Evolutionary conservation across 1,284 basidiomycete species (phyloP).

Genomic region (Acaromyces ingoldii): DNA sequence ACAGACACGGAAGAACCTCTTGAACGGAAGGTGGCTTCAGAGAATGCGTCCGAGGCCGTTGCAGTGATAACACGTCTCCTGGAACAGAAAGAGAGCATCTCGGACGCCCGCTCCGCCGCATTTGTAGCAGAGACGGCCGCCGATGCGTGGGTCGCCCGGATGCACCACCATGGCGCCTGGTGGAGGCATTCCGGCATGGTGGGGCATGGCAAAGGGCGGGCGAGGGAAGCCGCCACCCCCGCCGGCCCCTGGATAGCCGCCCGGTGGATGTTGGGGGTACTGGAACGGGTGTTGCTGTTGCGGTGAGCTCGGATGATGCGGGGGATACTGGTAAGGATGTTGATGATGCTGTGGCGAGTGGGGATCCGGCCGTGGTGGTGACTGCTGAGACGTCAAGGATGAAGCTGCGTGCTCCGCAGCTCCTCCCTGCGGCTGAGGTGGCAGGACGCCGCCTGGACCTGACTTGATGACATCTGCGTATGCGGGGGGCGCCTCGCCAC

Average conservation of each 20-base stretch:
- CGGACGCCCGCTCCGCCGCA: conserved; percentile 19
- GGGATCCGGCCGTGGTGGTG: too few relatives aligned
- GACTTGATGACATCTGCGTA: conserved; percentile 7
- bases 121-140: conserved; percentile 19
- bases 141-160: conserved; percentile 28
- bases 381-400: too few relatives aligned
- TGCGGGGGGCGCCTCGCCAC: conserved; percentile 11
- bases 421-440: too few relatives aligned
- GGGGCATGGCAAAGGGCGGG: not conserved
- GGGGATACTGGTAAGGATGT: not conserved
- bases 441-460: not conserved
- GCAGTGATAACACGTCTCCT: conserved; percentile 11
- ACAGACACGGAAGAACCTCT: too few relatives aligned
- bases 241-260: not conserved
- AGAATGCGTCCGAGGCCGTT: conserved; percentile 15
- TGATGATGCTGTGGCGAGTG: not conserved
- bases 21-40: too few relatives aligned
- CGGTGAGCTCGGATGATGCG: not conserved
- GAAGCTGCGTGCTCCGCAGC: too few relatives aligned
- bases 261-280: not conserved
- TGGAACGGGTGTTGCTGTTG: too few relatives aligned
- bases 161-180: conserved; percentile 14
- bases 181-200: conserved; percentile 12
- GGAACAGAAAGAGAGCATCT: conserved; percentile 4
- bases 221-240: not conserved